These are phyloP conservation scores for Aspergillus pseudoglaucus DNA, from an alignment of 2,329 filamentous ascomycete species.

Conservation along the genomic window DNA sequence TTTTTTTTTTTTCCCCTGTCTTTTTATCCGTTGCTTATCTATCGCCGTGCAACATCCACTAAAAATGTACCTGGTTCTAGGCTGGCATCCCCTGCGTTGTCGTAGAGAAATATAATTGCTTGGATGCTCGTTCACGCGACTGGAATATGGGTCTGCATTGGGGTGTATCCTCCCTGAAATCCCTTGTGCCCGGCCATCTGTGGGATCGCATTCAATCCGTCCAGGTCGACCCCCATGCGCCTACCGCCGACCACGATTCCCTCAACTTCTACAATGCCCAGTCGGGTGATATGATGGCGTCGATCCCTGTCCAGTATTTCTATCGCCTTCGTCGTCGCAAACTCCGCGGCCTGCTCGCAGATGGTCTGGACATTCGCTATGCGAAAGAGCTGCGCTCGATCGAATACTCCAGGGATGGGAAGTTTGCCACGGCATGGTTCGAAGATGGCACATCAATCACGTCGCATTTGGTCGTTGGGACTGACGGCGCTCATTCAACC, in stretches of 20 bases:
- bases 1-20: no score
- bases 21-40: background rate
- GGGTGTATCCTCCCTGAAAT: slow-evolving; percentile 17
- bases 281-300: slow-evolving; percentile 18
- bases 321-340: slow-evolving; percentile 24
- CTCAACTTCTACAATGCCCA: slow-evolving; percentile 21
- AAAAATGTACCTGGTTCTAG: slow-evolving; percentile 5
- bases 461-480: slow-evolving; percentile 17
- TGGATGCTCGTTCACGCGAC: slow-evolving; percentile 18
- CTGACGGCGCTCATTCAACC: slow-evolving; percentile 20
- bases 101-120: slow-evolving; percentile 18
- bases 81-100: slow-evolving; percentile 18
- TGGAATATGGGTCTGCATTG: slow-evolving; percentile 32
- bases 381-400: slow-evolving; percentile 12
- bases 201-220: slow-evolving; percentile 20
- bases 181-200: slow-evolving; percentile 16
- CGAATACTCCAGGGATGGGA: slow-evolving; percentile 11
- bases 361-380: slow-evolving; percentile 22
- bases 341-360: slow-evolving; percentile 19
- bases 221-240: slow-evolving; percentile 22
- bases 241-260: slow-evolving; percentile 14
- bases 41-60: background rate
- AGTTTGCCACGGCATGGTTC: slow-evolving; percentile 11
- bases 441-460: slow-evolving; percentile 12
- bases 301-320: slow-evolving; percentile 21